These are phyloP conservation scores for Vaccinium vitisidaea DNA, from an alignment of 148 eudicot species.

Conservation along the genomic window DNA sequence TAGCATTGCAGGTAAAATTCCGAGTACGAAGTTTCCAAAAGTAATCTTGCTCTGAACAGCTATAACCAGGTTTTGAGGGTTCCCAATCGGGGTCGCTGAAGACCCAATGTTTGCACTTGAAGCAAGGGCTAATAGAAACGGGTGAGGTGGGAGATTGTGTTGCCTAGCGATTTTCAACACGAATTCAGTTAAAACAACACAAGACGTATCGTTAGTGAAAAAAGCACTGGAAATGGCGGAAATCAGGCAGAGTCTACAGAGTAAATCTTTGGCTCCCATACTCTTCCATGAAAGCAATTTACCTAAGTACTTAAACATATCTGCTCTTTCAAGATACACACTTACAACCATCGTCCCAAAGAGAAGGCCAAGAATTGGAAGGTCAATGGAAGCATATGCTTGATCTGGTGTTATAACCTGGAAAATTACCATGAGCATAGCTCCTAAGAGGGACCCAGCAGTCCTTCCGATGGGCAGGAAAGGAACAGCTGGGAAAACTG, in stretches of 20 bases:
- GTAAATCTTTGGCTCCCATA: conserved; percentile 74
- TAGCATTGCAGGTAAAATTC: conserved; percentile 28
- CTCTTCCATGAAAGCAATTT: conserved; percentile 70
- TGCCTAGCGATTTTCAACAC: conserved; percentile 77
- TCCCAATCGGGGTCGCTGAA: conserved; percentile 49
- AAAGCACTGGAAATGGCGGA: conserved; percentile 89
- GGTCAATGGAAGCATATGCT: conserved; percentile 92
- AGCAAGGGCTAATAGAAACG: conserved; percentile 81
- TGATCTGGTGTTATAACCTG: conserved; percentile 66
- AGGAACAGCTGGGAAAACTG: conserved; percentile 90
- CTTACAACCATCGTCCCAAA: conserved; percentile 98
- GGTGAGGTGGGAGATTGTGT: conserved; percentile 83
- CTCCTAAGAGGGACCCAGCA: conserved; percentile 90
- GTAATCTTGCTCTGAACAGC: conserved; percentile 20
- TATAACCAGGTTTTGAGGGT: conserved; percentile 29
- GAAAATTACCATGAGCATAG: conserved; percentile 83
- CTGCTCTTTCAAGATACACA: conserved; percentile 88
- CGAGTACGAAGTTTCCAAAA: conserved; percentile 18
- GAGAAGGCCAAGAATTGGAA: conserved; percentile 41
- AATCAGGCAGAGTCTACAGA: conserved; percentile 65
- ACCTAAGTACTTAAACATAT: conserved; percentile 83
- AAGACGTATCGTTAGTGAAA: conserved; percentile 83
- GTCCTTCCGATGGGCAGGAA: conserved; percentile 78
- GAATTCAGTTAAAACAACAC: conserved; percentile 88
- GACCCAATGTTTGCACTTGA: conserved; percentile 94